A percentile compares a stretch with the other conserved stretches of the same genome.
Conservation (phyloP, 148 eudicot species). For the Simmondsia chinensis region DNA sequence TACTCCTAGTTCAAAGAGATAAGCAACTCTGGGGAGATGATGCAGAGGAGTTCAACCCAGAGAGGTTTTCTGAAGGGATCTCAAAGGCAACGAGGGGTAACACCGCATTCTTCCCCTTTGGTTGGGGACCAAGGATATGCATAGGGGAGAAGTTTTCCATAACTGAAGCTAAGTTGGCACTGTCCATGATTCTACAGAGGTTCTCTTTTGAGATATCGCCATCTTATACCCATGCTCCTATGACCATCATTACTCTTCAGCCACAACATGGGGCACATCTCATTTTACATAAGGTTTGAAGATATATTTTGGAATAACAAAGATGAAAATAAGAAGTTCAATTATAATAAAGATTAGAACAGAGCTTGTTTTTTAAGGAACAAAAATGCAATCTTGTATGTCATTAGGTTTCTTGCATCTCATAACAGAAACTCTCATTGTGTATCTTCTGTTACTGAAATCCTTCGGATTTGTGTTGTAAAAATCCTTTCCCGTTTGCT, state of each 20-base stretch:
- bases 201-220: neutral
- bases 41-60: conserved; percentile 2
- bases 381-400: too few species aligned
- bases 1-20: neutral
- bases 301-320: too few species aligned
- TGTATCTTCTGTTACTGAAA: too few species aligned
- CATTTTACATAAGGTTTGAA: too few species aligned
- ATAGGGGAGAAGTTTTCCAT: neutral
- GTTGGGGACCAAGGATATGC: conserved; percentile 2
- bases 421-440: too few species aligned
- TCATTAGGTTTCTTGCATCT: too few species aligned
- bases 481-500: too few species aligned
- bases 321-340: too few species aligned
- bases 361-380: too few species aligned
- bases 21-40: conserved; percentile 2
- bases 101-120: neutral
- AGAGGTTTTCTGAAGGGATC: conserved; percentile 4
- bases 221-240: neutral
- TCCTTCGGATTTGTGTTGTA: too few species aligned
- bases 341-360: too few species aligned
- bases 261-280: neutral
- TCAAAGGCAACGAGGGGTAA: neutral
- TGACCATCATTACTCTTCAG: too few species aligned
- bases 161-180: neutral
- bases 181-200: neutral